These are phyloP conservation scores for Hepatocystis sp. DNA, from an alignment of 169 alveolate genomes.

Conservation along the genomic window DNA sequence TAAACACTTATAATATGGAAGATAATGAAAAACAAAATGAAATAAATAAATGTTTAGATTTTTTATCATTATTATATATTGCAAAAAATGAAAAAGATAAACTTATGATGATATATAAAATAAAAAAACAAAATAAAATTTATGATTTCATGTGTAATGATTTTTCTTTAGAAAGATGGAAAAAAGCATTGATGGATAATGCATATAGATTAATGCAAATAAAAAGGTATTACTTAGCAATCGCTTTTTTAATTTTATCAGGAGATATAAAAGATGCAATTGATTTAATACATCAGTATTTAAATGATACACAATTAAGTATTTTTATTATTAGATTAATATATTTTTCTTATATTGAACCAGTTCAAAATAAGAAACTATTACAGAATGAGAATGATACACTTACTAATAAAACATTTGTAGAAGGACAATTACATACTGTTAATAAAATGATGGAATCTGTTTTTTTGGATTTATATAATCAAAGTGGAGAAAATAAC, in stretches of 20 bases:
- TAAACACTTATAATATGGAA: slow-evolving; percentile 45
- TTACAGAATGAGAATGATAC: neutral
- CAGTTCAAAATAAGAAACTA: slow-evolving; percentile 4
- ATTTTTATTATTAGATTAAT: slow-evolving; percentile 49
- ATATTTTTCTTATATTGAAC: slow-evolving; percentile 20
- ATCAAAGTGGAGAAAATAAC: too few relatives aligned
- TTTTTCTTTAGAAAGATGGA: slow-evolving; percentile 50
- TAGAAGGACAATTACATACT: too few relatives aligned
- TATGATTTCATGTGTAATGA: slow-evolving; percentile 53
- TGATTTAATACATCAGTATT: slow-evolving; percentile 67
- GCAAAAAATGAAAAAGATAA: slow-evolving; percentile 69
- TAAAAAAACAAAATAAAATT: slow-evolving; percentile 54
- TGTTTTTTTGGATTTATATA: too few relatives aligned
- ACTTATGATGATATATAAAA: slow-evolving; percentile 55
- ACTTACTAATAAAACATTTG: neutral
- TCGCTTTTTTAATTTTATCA: slow-evolving; percentile 61
- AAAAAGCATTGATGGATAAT: slow-evolving; percentile 51
- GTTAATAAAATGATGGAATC: too few relatives aligned
- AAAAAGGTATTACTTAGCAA: slow-evolving; percentile 68
- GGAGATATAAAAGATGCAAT: slow-evolving; percentile 60
- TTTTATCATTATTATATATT: slow-evolving; percentile 68
- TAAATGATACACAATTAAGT: slow-evolving; percentile 38
- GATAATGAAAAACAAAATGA: slow-evolving; percentile 68
- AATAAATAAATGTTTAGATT: slow-evolving; percentile 64
- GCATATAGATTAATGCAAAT: slow-evolving; percentile 72